Percentiles rank a stretch among this genome's conserved stretches.
Conservation (phyloP, 2,329 filamentous ascomycete genomes). For the Torrubiellomyces zombiae region DNA sequence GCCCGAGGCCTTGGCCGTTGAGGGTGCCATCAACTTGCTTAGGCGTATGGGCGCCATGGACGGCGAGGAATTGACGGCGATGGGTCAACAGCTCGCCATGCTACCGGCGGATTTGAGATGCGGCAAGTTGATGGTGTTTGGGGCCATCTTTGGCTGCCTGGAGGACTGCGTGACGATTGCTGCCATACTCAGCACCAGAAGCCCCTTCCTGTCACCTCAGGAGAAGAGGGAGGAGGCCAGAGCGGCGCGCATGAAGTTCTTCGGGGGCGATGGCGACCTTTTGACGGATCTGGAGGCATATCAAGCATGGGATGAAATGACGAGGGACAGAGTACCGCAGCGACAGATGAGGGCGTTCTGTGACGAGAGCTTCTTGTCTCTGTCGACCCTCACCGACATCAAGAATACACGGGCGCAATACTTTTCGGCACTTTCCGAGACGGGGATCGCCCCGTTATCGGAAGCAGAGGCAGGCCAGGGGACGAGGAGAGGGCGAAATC, state of each 20-base stretch:
- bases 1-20: slow-evolving; percentile 69
- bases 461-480: slow-evolving; percentile 16
- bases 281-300: slow-evolving; percentile 76
- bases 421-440: slow-evolving; percentile 68
- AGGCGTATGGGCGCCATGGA: slow-evolving; percentile 78
- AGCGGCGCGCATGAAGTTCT: slow-evolving; percentile 58
- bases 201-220: slow-evolving; percentile 71
- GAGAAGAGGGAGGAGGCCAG: slow-evolving; percentile 73
- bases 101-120: slow-evolving; percentile 87
- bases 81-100: slow-evolving; percentile 86
- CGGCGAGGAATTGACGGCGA: slow-evolving; percentile 70
- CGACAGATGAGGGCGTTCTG: slow-evolving; percentile 62
- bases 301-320: slow-evolving; percentile 61
- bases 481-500: slow-evolving; percentile 13
- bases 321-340: slow-evolving; percentile 38
- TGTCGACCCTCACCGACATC: slow-evolving; percentile 75
- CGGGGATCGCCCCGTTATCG: slow-evolving; percentile 49
- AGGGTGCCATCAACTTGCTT: slow-evolving; percentile 66
- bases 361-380: slow-evolving; percentile 68
- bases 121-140: slow-evolving; percentile 90
- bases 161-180: slow-evolving; percentile 80
- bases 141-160: slow-evolving; percentile 81
- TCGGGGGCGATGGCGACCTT: slow-evolving; percentile 66
- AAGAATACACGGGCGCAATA: slow-evolving; percentile 75
- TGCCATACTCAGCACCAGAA: slow-evolving; percentile 76